These are phyloP conservation scores for Trametes coccinea DNA, from an alignment of 768 basidiomycete genomes.

Conservation along the genomic window DNA sequence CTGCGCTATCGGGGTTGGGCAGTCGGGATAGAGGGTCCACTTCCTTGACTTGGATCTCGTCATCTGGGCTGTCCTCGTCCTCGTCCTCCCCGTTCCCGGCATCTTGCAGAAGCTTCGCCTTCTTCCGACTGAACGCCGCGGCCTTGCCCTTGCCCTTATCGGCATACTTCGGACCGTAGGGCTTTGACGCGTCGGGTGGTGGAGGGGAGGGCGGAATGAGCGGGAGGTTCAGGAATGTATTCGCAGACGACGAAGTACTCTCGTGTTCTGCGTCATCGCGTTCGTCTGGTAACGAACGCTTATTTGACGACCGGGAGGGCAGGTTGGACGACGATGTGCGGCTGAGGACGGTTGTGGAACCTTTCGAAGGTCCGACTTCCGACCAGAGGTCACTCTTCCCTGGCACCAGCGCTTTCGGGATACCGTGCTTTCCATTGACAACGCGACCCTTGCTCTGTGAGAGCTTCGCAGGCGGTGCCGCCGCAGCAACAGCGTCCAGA, in stretches of 20 bases:
- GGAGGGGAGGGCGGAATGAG: constrained; percentile 76
- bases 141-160: constrained; percentile 43
- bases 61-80: constrained; percentile 27
- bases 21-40: constrained; percentile 30
- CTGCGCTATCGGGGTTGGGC: constrained; percentile 2
- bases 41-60: constrained; percentile 32
- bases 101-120: constrained; percentile 42
- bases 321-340: background rate
- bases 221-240: constrained; percentile 27
- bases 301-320: constrained; percentile 37
- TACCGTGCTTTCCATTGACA: constrained; percentile 14
- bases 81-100: constrained; percentile 32
- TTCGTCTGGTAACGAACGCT: constrained; percentile 44
- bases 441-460: constrained; percentile 2
- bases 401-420: constrained; percentile 26
- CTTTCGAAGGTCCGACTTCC: constrained; percentile 18
- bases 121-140: constrained; percentile 47
- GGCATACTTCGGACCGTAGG: constrained; percentile 20
- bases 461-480: background rate
- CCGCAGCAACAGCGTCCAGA: constrained; percentile 12
- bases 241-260: constrained; percentile 11
- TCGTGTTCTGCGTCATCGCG: constrained; percentile 27
- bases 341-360: background rate
- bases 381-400: constrained; percentile 27
- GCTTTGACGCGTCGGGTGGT: constrained; percentile 31